Base-by-base conservation (phyloP, 306 rosid genomes). In the Malus domestica region DNA sequence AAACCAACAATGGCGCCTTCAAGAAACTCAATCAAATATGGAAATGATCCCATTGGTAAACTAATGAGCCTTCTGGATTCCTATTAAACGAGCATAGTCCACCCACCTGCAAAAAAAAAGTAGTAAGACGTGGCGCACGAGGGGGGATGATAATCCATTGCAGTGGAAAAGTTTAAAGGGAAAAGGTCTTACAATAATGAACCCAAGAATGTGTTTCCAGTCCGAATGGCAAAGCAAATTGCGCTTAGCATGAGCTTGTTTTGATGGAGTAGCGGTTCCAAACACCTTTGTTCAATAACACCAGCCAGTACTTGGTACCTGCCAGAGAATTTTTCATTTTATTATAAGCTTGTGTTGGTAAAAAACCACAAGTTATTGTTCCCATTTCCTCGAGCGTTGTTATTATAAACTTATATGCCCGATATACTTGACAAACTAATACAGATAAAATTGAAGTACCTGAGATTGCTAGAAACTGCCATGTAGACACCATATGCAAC, bases 401-500 rank as follows among this genome's bases (percentile, higher is more conserved):
- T 49, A 14, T 49, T 49, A 49, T 33, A 35, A 6, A 35, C 40
- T 35, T 35, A 35, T 49, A 49, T 23, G 66, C 60, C 42, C 1
- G 11, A 4, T 19, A 25, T 11, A 19, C 33, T 33, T n/a, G 22
- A 33, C 52, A 71, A 38, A 22, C 5, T 18, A 16, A 20, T 63
- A 25, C 42, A 59, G 42, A 60, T 60, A 30, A 23, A 60, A 73
- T 16, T 66, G 54, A 75, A 59, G 72, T 86, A 92, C 97, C 97
- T 90, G 89, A 92, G 97, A 72, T 92, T 92, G 90, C 97, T 92
- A 63, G 97, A 92, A 82, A 92, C 80, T 23, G 96, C 91, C 97
- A 92, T 92, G 72, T 92, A 92, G 73, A 92, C 93, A 88, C 97
- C 97, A 85, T 92, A 90, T 61, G 89, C 97, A 77, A 78, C 90